Conservation (phyloP, 2,329 filamentous ascomycete genomes). For the Ceratocystiopsis brevicomis region DNA sequence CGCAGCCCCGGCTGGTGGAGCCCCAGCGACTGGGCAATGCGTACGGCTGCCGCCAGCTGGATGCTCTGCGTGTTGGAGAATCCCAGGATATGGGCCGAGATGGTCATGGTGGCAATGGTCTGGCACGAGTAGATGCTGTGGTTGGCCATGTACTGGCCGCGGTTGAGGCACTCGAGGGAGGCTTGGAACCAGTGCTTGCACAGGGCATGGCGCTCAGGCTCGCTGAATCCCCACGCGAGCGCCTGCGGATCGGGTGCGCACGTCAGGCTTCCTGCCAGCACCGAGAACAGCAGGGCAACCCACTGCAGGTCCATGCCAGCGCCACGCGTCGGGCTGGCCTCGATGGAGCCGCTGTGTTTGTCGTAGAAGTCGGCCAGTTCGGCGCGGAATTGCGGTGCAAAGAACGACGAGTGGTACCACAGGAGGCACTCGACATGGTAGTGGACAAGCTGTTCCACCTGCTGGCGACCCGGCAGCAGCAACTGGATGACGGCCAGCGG, state of each 20-base stretch:
- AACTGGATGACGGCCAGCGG: conserved; percentile 9
- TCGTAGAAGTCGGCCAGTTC: conserved; percentile 20
- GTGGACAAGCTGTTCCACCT: conserved; percentile 10
- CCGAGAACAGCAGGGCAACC: conserved; percentile 24
- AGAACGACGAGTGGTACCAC: conserved; percentile 13
- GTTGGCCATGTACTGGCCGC: conserved; percentile 24
- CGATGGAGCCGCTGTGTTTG: conserved; percentile 16
- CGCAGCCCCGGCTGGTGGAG: conserved; percentile 19
- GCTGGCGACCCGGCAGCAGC: conserved; percentile 9
- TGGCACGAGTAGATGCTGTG: conserved; percentile 25
- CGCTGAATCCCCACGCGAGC: conserved; percentile 23
- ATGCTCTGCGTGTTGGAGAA: conserved; percentile 27
- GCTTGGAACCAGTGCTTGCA: conserved; percentile 27
- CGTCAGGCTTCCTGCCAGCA: conserved; percentile 23
- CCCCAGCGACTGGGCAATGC: conserved; percentile 28
- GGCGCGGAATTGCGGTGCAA: conserved; percentile 17
- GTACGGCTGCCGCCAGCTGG: conserved; percentile 23
- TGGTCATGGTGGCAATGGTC: conserved; percentile 27
- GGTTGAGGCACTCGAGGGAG: conserved; percentile 23
- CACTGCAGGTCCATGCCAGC: conserved; percentile 23
- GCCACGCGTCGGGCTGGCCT: conserved; percentile 2
- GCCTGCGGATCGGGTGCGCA: conserved; percentile 19
- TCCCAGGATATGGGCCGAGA: conserved; percentile 28
- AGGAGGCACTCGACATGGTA: conserved; percentile 11
- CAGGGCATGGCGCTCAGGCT: conserved; percentile 20